phyloP scores from a whole-genome alignment of 768 basidiomycete genomes.

The Boletus rubroflammeus region DNA sequence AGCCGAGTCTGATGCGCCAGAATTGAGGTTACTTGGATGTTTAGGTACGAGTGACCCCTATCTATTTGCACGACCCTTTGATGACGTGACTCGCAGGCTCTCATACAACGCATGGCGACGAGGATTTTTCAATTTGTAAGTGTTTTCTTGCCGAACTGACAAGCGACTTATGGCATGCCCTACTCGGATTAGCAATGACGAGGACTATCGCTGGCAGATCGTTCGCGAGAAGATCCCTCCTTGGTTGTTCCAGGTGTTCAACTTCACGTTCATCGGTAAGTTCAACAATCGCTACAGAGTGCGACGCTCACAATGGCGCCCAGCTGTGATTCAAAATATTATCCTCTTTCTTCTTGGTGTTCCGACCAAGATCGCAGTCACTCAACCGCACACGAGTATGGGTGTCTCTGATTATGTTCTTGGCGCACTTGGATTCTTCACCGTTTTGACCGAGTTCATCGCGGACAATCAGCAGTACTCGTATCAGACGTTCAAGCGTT shows the following conservation, averaged over 20 bases:
- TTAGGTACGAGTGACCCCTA: conserved; percentile 36
- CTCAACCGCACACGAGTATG: conserved; percentile 52
- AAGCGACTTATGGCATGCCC: not conserved
- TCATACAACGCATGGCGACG: conserved; percentile 82
- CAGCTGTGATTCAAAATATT: conserved; percentile 73
- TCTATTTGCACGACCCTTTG: conserved; percentile 21
- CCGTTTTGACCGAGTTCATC: conserved; percentile 69
- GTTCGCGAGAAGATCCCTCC: conserved; percentile 58
- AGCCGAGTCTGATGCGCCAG: not conserved
- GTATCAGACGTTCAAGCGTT: conserved; percentile 74
- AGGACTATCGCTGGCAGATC: conserved; percentile 91
- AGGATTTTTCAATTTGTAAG: conserved; percentile 73
- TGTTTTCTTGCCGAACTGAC: not conserved
- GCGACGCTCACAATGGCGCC: not conserved
- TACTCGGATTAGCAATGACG: conserved; percentile 52
- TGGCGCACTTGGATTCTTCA: conserved; percentile 50
- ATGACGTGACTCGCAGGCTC: conserved; percentile 40
- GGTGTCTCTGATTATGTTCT: conserved; percentile 60
- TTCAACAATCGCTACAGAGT: not conserved
- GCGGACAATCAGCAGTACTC: conserved; percentile 92
- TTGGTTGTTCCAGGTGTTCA: conserved; percentile 57
- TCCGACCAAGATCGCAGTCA: conserved; percentile 53
- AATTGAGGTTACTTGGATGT: conserved; percentile 53
- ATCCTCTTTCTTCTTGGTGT: conserved; percentile 71
- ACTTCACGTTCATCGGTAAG: conserved; percentile 64